These are phyloP conservation scores for Globomyces sp. DNA, from an alignment of 371 early-diverging fungal species.

Conservation along the genomic window DNA sequence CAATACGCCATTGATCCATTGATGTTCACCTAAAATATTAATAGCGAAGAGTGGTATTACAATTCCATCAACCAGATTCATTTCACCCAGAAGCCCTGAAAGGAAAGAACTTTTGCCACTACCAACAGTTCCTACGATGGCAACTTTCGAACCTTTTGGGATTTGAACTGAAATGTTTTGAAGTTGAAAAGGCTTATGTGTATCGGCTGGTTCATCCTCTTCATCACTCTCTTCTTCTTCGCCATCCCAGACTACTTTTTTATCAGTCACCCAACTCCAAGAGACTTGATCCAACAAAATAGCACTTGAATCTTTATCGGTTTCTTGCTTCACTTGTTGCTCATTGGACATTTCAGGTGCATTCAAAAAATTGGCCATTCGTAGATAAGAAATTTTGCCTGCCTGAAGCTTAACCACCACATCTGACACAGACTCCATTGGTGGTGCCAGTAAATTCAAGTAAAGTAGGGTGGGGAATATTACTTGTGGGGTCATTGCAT, in stretches of 20 bases:
- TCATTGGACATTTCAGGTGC: neutral
- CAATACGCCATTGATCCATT: slow-evolving; percentile 37
- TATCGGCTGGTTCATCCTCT: neutral
- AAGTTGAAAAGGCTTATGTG: neutral
- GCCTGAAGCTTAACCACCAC: too few relatives aligned
- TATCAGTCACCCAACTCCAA: slow-evolving; percentile 8
- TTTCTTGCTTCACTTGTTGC: neutral
- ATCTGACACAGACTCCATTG: slow-evolving; percentile 19
- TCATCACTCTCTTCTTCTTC: slow-evolving; percentile 11
- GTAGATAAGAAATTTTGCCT: neutral
- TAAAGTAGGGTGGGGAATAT: slow-evolving; percentile 36
- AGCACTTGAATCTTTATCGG: neutral
- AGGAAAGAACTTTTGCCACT: slow-evolving; percentile 38
- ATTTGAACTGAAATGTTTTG: slow-evolving; percentile 12
- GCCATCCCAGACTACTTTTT: neutral
- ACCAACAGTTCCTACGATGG: slow-evolving; percentile 33
- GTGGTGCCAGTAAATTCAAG: slow-evolving; percentile 19
- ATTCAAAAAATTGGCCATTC: neutral
- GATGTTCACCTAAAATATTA: neutral
- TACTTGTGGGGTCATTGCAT: slow-evolving; percentile 19
- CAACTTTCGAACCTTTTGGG: slow-evolving; percentile 1
- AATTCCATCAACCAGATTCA: slow-evolving; percentile 20
- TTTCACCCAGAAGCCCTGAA: slow-evolving; percentile 19
- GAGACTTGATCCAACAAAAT: slow-evolving; percentile 2
- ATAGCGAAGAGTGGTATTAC: slow-evolving; percentile 29